phyloP scores from a whole-genome alignment of 2,329 filamentous ascomycete species.

The Alternaria solani region DNA sequence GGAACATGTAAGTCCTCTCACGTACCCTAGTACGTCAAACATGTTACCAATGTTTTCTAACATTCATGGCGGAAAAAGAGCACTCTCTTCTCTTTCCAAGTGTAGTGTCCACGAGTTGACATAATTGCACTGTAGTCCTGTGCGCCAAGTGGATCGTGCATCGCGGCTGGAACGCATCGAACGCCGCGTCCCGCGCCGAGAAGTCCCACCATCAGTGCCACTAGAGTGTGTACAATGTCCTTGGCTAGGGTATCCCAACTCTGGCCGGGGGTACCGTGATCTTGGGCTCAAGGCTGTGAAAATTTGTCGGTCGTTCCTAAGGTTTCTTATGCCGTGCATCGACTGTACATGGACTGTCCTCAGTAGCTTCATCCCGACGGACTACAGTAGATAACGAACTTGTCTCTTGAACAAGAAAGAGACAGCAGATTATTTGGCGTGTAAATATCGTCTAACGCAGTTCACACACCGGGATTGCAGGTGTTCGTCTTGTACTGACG shows the following conservation, averaged over 20 bases:
- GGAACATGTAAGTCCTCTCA: not conserved
- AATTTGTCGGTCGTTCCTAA: constrained; percentile 2
- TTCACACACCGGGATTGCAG: not conserved
- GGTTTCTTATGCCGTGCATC: not conserved
- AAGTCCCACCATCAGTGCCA: too few relatives aligned
- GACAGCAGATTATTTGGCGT: too few relatives aligned
- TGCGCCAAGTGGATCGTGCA: not conserved
- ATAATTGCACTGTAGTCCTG: not conserved
- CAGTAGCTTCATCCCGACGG: too few relatives aligned
- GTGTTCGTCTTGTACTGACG: not conserved
- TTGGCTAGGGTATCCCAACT: not conserved
- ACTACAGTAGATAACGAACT: too few relatives aligned
- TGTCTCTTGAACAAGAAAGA: too few relatives aligned
- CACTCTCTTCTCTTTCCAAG: constrained; percentile 12
- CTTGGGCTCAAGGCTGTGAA: not conserved
- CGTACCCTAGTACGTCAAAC: not conserved
- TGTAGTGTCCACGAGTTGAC: not conserved
- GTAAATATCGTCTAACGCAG: too few relatives aligned
- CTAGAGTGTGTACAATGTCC: not conserved
- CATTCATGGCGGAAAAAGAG: constrained; percentile 16
- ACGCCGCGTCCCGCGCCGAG: not conserved
- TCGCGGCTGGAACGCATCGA: not conserved
- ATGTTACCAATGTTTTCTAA: constrained; percentile 26
- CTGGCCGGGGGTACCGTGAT: not conserved
- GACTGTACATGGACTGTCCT: not conserved